Percentiles rank a stretch among this genome's conserved stretches.
Evolutionary conservation across 768 basidiomycete species (phyloP).

Genomic region (Agrocybe chaxingu): DNA sequence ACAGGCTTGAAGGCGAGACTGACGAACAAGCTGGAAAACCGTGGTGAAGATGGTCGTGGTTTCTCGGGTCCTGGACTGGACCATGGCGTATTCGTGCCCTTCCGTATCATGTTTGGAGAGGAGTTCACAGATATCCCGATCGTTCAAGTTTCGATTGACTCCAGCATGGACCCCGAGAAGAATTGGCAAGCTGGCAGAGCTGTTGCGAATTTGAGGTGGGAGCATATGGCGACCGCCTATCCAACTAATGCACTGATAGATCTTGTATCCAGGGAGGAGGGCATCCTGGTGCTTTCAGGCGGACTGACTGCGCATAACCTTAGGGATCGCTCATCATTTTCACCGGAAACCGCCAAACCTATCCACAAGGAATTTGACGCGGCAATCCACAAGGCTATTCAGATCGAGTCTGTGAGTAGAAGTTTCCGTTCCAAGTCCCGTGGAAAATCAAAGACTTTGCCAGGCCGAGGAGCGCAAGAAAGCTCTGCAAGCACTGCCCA

Average conservation of each 20-base stretch:
- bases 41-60: slow-evolving; percentile 66
- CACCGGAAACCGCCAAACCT: slow-evolving; percentile 43
- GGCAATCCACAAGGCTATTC: slow-evolving; percentile 56
- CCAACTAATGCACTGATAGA: slow-evolving; percentile 12
- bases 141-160: slow-evolving; percentile 68
- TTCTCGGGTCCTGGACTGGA: slow-evolving; percentile 65
- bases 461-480: slow-evolving; percentile 52
- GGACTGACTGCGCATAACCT: slow-evolving; percentile 71
- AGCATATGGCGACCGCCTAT: slow-evolving; percentile 11
- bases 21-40: slow-evolving; percentile 44
- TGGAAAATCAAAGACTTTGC: slow-evolving; percentile 8
- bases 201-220: slow-evolving; percentile 53
- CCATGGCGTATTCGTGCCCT: slow-evolving; percentile 81
- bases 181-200: slow-evolving; percentile 69
- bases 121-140: slow-evolving; percentile 61
- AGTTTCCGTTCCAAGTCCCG: slow-evolving; percentile 2
- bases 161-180: slow-evolving; percentile 50
- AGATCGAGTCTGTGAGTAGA: slow-evolving; percentile 43
- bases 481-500: slow-evolving; percentile 50
- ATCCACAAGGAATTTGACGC: slow-evolving; percentile 54
- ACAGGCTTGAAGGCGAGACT: slow-evolving; percentile 53
- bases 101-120: slow-evolving; percentile 75
- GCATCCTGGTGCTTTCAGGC: slow-evolving; percentile 66
- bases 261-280: slow-evolving; percentile 46
- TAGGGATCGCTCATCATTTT: slow-evolving; percentile 47